Base-by-base conservation (phyloP, 75 land plant genomes). In the Sequoia sempervirens region DNA sequence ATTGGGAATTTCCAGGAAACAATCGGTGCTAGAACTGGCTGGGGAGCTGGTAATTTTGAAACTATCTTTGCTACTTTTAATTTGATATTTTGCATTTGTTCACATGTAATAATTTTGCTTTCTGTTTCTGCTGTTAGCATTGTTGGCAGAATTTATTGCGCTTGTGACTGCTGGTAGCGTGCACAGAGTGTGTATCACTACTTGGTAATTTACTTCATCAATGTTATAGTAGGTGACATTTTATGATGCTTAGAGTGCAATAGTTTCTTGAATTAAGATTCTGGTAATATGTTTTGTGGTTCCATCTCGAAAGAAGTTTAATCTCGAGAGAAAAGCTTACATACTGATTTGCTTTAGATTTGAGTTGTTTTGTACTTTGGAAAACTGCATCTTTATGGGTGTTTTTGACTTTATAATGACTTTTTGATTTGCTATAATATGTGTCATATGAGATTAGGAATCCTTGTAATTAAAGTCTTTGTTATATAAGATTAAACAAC, bases 141-240 rank as follows among this genome's bases (percentile, higher is more conserved):
- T 96, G 38, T 37, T 94, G 50, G 91, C 98, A 69, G 96, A 93
- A 85, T 82, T 87, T n/a, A 88, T 96, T 86, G 98, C 98, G 45
- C 87, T 91, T 2, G 84, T 96, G 88, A 95, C 96, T 86, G 98
- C 98, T 58, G 76, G 95, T 81, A 88, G 95, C 28, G 98, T 96
- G 5, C 98, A 96, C 75, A 92, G 98, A 87, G 98, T 96, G 75
- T 96, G 98, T 45, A 90, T 96, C 58, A 96, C 98, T 82, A 94
- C 98, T 74, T 96, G 98, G 98, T 96, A 93, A 87, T 84, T 36
- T 45, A 34, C 36, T 34, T 34, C 36, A 46, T 17, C 40, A 72
- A 34, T n/a, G 5, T 4, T 26, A 11, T 41, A n/a, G 45, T 78
- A 78, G 8, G 30, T 26, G 80, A 45, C n/a, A 37, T 26, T 23